Conservation (phyloP, 495 filamentous ascomycete species). For the Talaromyces borbonicus region DNA sequence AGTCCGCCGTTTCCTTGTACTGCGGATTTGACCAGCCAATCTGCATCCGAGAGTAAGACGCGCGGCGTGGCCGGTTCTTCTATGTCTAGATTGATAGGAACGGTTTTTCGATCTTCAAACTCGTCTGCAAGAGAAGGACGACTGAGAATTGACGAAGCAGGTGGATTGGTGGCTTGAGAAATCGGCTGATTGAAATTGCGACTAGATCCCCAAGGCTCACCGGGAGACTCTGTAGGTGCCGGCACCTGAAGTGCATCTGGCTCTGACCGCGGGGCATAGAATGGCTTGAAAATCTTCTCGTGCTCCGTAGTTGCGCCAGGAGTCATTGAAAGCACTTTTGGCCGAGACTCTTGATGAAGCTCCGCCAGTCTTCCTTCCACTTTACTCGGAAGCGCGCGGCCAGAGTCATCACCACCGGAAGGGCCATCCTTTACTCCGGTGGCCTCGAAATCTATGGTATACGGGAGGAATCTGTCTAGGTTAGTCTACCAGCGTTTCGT, state of each 20-base stretch:
- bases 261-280: conserved; percentile 32
- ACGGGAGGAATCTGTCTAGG: conserved; percentile 26
- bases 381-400: conserved; percentile 25
- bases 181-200: conserved; percentile 60
- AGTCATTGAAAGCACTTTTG: conserved; percentile 30
- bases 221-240: conserved; percentile 23
- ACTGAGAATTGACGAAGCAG: conserved; percentile 60
- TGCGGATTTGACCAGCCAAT: conserved; percentile 75
- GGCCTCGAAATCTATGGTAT: conserved; percentile 29
- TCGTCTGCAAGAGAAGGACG: conserved; percentile 41
- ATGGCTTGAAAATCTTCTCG: conserved; percentile 45
- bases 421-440: conserved; percentile 12
- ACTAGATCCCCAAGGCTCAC: conserved; percentile 53
- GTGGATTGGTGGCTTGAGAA: conserved; percentile 55
- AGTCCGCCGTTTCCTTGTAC: conserved; percentile 88
- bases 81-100: conserved; percentile 10
- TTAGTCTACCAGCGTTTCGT: neutral
- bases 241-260: conserved; percentile 19
- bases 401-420: conserved; percentile 18
- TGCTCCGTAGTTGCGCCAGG: conserved; percentile 53
- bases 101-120: conserved; percentile 16
- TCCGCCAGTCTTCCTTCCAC: conserved; percentile 20
- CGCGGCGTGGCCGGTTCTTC: conserved; percentile 33
- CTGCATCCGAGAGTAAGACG: conserved; percentile 49
- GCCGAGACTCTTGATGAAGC: conserved; percentile 13